A percentile compares a stretch with the other conserved stretches of the same genome.
phyloP scores from a whole-genome alignment of 1,284 basidiomycete genomes.

The Polyporus tsugae region DNA sequence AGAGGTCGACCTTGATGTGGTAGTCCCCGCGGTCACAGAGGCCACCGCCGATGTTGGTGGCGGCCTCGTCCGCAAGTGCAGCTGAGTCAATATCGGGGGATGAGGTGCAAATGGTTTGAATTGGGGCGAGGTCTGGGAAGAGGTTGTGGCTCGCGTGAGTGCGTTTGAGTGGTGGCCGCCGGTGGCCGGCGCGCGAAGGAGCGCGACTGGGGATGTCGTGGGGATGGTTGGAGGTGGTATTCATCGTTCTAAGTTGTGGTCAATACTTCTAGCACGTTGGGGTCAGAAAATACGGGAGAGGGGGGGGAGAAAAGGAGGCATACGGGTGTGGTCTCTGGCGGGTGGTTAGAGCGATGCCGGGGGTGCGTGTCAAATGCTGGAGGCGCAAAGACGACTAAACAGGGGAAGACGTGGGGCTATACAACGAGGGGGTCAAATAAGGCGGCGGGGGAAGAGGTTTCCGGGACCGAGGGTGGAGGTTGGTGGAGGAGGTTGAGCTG shows the following conservation, averaged over 20 bases:
- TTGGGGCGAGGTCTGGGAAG: slow-evolving; percentile 19
- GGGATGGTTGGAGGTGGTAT: not conserved
- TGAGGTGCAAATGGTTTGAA: slow-evolving; percentile 6
- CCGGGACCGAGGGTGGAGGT: slow-evolving; percentile 1
- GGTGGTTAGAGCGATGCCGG: not conserved
- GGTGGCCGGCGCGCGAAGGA: slow-evolving; percentile 25
- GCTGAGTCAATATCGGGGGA: not conserved
- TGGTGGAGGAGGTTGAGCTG: slow-evolving; percentile 10
- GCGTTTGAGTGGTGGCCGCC: slow-evolving; percentile 24
- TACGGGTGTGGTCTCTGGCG: not conserved
- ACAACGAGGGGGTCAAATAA: not conserved
- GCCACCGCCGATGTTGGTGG: not conserved
- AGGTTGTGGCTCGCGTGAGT: slow-evolving; percentile 18
- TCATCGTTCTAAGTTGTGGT: not conserved
- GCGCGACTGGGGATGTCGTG: slow-evolving; percentile 14
- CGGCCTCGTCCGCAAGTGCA: not conserved
- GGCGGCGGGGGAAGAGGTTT: not conserved
- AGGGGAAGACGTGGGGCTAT: not conserved
- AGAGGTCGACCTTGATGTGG: slow-evolving; percentile 18
- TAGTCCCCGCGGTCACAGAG: slow-evolving; percentile 12
- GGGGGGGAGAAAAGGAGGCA: not conserved
- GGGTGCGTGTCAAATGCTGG: not conserved
- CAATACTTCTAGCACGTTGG: not conserved
- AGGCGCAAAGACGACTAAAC: too few relatives aligned
- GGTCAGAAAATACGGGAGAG: not conserved